These are phyloP conservation scores for Penicillium malachiteum DNA, from an alignment of 495 filamentous ascomycete species.

Conservation along the genomic window DNA sequence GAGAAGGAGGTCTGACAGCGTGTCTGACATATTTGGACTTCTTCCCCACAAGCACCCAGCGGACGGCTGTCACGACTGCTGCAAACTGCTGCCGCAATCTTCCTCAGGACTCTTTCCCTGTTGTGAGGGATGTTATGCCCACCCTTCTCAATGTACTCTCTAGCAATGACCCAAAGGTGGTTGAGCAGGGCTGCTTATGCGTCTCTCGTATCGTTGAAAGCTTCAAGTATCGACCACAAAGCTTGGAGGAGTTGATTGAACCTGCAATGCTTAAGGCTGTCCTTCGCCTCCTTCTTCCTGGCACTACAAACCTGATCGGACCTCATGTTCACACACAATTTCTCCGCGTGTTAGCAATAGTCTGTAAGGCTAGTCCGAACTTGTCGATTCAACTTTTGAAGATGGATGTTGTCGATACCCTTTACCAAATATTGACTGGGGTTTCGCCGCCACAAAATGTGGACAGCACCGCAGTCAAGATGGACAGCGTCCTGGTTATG, in stretches of 20 bases:
- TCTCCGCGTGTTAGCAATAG: conserved; percentile 83
- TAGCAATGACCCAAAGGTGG: conserved; percentile 92
- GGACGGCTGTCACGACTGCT: conserved; percentile 93
- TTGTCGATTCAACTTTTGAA: conserved; percentile 89
- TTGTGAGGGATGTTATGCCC: conserved; percentile 91
- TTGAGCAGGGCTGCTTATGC: conserved; percentile 94
- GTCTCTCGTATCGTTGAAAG: conserved; percentile 97
- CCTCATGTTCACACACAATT: conserved; percentile 97
- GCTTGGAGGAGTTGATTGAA: conserved; percentile 88
- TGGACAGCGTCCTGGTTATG: conserved; percentile 98
- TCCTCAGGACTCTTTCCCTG: conserved; percentile 85
- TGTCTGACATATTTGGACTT: conserved; percentile 96
- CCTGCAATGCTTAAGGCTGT: conserved; percentile 82
- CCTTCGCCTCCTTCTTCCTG: conserved; percentile 86
- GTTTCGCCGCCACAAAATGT: conserved; percentile 83
- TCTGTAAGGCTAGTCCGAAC: conserved; percentile 79
- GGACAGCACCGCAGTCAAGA: conserved; percentile 80
- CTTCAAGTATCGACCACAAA: conserved; percentile 81
- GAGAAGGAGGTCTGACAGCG: conserved; percentile 90
- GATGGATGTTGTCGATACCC: conserved; percentile 95
- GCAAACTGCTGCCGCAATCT: conserved; percentile 98
- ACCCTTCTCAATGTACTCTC: conserved; percentile 84
- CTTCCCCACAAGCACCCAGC: conserved; percentile 94
- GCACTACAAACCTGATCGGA: conserved; percentile 93
- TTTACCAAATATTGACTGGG: conserved; percentile 96